Percentiles rank a stretch among this genome's conserved stretches.
These are phyloP conservation scores for Sclerotinia trifoliorum DNA, from an alignment of 2,329 filamentous ascomycete genomes.

Conservation along the genomic window DNA sequence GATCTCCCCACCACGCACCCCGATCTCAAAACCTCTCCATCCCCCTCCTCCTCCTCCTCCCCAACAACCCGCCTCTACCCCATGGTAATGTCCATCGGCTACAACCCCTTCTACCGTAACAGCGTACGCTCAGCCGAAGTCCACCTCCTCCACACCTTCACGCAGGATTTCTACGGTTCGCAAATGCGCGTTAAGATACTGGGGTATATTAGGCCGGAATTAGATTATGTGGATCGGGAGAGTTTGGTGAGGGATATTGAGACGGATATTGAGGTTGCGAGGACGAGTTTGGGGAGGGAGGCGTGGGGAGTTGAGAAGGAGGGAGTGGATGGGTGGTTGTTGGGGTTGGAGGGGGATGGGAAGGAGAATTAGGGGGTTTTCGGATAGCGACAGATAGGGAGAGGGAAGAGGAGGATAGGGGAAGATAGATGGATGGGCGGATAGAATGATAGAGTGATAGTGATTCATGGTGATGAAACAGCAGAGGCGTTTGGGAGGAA, in stretches of 20 bases:
- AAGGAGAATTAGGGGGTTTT: neutral
- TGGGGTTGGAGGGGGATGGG: conserved; percentile 22
- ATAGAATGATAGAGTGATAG: neutral
- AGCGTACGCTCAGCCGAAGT: conserved; percentile 82
- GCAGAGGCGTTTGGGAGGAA: conserved; percentile 1
- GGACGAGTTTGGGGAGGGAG: conserved; percentile 65
- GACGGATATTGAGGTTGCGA: conserved; percentile 82
- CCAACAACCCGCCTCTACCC: conserved; percentile 59
- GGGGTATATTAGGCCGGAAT: conserved; percentile 86
- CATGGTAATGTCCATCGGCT: conserved; percentile 93
- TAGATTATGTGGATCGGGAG: conserved; percentile 81
- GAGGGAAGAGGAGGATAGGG: conserved; percentile 12
- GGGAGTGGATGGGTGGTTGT: conserved; percentile 28
- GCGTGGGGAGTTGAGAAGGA: conserved; percentile 50
- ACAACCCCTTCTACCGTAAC: conserved; percentile 98
- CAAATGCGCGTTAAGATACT: conserved; percentile 77
- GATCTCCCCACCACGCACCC: conserved; percentile 53
- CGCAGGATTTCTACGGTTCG: conserved; percentile 78
- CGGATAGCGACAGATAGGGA: neutral
- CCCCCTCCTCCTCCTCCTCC: conserved; percentile 29
- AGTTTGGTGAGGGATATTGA: conserved; percentile 84
- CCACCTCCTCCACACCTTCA: conserved; percentile 78
- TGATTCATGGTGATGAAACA: neutral
- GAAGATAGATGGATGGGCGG: too few species aligned
- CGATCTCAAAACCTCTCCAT: conserved; percentile 17